Conservation (phyloP, 106 monocot species). For the Acorus calamus region DNA sequence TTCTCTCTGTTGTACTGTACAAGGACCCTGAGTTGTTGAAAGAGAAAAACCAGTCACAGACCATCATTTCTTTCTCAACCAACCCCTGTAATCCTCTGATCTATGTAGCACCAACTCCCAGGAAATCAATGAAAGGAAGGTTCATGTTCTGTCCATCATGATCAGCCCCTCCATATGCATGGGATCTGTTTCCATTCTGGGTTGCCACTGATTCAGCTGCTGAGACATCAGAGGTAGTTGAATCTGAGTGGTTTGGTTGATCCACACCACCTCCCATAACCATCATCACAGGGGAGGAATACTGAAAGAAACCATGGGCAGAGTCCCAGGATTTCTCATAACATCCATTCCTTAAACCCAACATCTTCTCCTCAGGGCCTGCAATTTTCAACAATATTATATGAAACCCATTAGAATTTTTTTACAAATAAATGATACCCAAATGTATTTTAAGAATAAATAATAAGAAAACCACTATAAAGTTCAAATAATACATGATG, state of each 20-base stretch:
- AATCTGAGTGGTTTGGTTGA: not conserved
- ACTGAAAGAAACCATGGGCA: not conserved
- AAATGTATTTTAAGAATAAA: too few relatives aligned
- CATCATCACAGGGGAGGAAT: too few relatives aligned
- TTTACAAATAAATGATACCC: too few relatives aligned
- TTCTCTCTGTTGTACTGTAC: too few relatives aligned
- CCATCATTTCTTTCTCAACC: too few relatives aligned
- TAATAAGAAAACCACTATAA: too few relatives aligned
- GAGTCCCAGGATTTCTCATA: not conserved
- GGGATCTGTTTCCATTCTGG: not conserved
- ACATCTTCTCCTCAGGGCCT: not conserved
- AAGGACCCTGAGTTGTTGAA: too few relatives aligned
- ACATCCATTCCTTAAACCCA: not conserved
- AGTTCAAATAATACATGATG: too few relatives aligned
- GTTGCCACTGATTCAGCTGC: slow-evolving; percentile 6
- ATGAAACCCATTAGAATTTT: too few relatives aligned
- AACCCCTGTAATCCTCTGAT: too few relatives aligned
- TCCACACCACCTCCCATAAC: not conserved
- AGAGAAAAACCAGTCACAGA: too few relatives aligned
- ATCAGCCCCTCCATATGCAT: not conserved
- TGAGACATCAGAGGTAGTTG: slow-evolving; percentile 6
- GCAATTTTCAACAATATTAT: not conserved
- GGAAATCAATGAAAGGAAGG: not conserved
- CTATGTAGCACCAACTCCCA: too few relatives aligned
- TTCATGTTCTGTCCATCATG: not conserved